A percentile compares a stretch with the other conserved stretches of the same genome.
These are phyloP conservation scores for Magnaporthiopsis poae DNA, from an alignment of 2,329 filamentous ascomycete genomes.

Conservation along the genomic window DNA sequence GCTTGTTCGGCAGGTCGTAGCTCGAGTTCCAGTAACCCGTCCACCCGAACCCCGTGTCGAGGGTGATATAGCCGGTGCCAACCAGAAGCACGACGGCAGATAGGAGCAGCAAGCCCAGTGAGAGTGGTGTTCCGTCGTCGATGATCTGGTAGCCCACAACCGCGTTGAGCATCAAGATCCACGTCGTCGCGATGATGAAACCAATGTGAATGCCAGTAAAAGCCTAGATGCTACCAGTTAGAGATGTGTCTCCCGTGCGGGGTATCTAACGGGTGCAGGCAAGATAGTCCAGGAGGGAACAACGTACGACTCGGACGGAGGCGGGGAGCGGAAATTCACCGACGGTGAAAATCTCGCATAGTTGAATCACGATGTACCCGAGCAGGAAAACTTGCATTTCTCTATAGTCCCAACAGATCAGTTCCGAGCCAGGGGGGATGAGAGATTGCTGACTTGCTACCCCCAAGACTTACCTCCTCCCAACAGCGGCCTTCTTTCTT, in stretches of 20 bases:
- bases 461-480: conserved; percentile 57
- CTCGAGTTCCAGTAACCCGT: conserved; percentile 66
- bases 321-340: conserved; percentile 72
- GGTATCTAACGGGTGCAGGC: not conserved
- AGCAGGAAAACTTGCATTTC: conserved; percentile 94
- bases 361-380: conserved; percentile 74
- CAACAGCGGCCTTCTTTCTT: conserved; percentile 84
- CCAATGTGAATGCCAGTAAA: conserved; percentile 88
- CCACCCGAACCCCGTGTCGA: conserved; percentile 84
- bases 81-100: conserved; percentile 69
- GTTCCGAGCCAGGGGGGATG: conserved; percentile 10
- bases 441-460: not conserved
- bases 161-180: conserved; percentile 86
- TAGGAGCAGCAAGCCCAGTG: conserved; percentile 60
- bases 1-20: conserved; percentile 50
- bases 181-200: conserved; percentile 75
- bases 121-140: conserved; percentile 83
- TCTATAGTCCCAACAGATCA: conserved; percentile 34
- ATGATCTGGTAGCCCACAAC: conserved; percentile 86
- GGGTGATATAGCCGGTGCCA: conserved; percentile 87
- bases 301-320: conserved; percentile 57
- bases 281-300: not conserved
- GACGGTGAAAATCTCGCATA: conserved; percentile 94
- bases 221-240: conserved; percentile 38
- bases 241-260: not conserved